phyloP scores from a whole-genome alignment of 2,329 filamentous ascomycete species.

The Leptographium radiaticola region DNA sequence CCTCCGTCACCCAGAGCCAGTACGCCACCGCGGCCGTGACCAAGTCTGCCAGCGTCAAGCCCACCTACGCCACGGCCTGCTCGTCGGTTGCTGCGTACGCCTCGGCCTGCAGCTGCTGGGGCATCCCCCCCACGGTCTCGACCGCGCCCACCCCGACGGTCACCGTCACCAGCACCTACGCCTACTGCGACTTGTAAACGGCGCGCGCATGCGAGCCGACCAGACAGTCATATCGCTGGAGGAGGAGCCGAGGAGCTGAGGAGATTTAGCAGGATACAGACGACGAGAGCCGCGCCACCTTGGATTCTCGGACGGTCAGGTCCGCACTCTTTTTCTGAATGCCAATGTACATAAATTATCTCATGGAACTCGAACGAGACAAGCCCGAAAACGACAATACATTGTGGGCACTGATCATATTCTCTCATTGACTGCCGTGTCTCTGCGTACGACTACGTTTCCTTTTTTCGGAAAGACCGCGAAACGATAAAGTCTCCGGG shows the following conservation, averaged over 20 bases:
- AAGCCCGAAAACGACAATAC: too few relatives aligned
- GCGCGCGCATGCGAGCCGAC: neutral
- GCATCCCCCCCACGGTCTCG: conserved; percentile 24
- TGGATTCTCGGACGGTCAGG: too few relatives aligned
- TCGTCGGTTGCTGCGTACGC: conserved; percentile 21
- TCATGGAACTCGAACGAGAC: too few relatives aligned
- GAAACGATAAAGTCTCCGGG: too few relatives aligned
- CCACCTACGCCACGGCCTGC: conserved; percentile 28
- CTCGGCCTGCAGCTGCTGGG: conserved; percentile 32
- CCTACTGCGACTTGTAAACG: conserved; percentile 24
- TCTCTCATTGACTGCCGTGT: too few relatives aligned
- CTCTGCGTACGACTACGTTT: too few relatives aligned
- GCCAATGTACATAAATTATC: too few relatives aligned
- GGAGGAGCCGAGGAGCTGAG: neutral
- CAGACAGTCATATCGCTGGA: neutral
- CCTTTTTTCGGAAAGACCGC: too few relatives aligned
- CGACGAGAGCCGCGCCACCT: too few relatives aligned
- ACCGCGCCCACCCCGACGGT: conserved; percentile 25
- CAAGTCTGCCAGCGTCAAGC: conserved; percentile 19
- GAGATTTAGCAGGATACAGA: neutral
- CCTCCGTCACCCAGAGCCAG: neutral
- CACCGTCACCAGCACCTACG: conserved; percentile 27
- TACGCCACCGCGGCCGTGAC: conserved; percentile 24
- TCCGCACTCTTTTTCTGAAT: too few relatives aligned
- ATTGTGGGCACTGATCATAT: too few relatives aligned